A percentile compares a stretch with the other conserved stretches of the same genome.
Evolutionary conservation across 148 eudicot genomes (phyloP).

Genomic region (Vaccinium vitisidaea): DNA sequence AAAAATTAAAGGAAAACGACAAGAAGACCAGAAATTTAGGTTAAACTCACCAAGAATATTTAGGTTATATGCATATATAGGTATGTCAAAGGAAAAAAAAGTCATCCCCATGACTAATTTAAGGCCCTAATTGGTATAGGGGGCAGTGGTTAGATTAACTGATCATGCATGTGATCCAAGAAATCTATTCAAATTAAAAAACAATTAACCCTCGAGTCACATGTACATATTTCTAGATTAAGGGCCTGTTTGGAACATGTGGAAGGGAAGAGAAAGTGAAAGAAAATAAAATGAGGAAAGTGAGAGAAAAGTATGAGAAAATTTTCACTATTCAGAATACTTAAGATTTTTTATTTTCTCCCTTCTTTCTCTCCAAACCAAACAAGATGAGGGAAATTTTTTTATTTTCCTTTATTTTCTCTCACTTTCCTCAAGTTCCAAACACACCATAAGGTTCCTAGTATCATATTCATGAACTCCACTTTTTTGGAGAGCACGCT

Average conservation of each 20-base stretch:
- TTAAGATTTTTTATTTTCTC: no score
- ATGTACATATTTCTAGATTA: neutral
- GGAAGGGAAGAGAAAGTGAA: no score
- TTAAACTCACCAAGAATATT: no score
- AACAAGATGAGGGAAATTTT: no score
- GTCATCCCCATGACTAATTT: constrained; percentile 3
- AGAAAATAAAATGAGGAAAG: no score
- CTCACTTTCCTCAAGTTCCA: no score
- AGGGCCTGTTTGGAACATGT: neutral
- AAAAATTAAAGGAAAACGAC: no score
- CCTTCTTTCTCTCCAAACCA: no score
- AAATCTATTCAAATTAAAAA: neutral
- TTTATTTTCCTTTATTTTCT: no score
- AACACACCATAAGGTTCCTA: neutral
- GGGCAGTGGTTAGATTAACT: constrained; percentile 9
- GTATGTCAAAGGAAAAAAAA: neutral
- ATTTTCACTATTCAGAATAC: no score
- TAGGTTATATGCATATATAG: neutral
- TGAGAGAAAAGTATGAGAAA: no score
- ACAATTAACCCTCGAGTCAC: neutral
- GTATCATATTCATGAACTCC: neutral
- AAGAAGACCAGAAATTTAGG: no score
- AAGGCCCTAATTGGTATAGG: neutral
- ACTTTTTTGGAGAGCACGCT: neutral
- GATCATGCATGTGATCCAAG: constrained; percentile 17